Conservation (phyloP, 495 filamentous ascomycete genomes). For the Pseudomonodictys pantanalensis region DNA sequence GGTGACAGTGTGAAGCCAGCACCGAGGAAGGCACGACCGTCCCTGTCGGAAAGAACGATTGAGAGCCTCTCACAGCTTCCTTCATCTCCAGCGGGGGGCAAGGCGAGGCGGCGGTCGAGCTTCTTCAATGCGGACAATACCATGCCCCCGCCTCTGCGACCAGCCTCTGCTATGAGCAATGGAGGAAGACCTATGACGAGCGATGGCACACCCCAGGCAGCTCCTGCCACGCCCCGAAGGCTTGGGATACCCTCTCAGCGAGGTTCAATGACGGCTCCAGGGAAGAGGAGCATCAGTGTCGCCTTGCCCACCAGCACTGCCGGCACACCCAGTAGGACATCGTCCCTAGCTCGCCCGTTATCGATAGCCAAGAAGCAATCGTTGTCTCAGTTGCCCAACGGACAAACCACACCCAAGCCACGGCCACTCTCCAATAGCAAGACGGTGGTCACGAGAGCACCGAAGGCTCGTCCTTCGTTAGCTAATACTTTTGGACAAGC, state of each 20-base stretch:
- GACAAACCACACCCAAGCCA: conserved; percentile 38
- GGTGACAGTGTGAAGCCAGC: conserved; percentile 18
- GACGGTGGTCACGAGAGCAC: conserved; percentile 48
- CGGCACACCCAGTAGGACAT: conserved; percentile 20
- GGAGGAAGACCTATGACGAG: conserved; percentile 50
- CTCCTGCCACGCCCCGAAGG: conserved; percentile 23
- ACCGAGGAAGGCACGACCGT: conserved; percentile 45
- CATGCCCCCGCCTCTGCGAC: conserved; percentile 54
- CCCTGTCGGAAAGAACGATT: conserved; percentile 66
- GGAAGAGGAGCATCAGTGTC: conserved; percentile 37
- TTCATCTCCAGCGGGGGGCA: conserved; percentile 56
- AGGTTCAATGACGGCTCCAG: conserved; percentile 28
- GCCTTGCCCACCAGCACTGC: conserved; percentile 5
- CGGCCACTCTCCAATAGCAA: conserved; percentile 47
- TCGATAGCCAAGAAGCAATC: conserved; percentile 15
- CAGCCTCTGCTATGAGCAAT: conserved; percentile 53
- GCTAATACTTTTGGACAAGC: conserved; percentile 48
- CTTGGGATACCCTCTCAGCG: conserved; percentile 7
- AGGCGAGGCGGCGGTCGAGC: conserved; percentile 53
- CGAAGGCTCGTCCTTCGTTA: conserved; percentile 56
- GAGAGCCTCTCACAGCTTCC: conserved; percentile 64
- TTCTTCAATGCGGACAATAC: conserved; percentile 61
- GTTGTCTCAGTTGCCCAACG: conserved; percentile 38
- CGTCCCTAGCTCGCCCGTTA: background rate
- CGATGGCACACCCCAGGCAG: conserved; percentile 47